Evolutionary conservation across 257 asterid species (phyloP).

Genomic region (Penstemon newberryi): DNA sequence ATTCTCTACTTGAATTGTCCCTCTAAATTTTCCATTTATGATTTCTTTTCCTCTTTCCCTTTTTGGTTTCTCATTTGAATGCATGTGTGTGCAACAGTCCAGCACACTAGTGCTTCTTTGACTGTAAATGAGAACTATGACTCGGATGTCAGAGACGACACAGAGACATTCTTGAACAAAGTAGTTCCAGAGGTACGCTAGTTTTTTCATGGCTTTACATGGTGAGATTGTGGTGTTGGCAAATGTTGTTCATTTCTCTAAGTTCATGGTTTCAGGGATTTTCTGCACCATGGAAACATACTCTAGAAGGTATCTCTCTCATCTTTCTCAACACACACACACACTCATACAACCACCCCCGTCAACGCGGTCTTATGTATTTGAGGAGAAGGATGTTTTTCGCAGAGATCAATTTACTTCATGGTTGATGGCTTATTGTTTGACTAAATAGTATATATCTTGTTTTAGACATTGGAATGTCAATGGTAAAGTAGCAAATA

Average conservation of each 20-base stretch:
- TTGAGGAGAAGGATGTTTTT: background rate
- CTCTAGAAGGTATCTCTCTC: conserved; percentile 66
- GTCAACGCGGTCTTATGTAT: too few species aligned
- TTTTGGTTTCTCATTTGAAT: conserved; percentile 17
- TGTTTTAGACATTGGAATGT: conserved; percentile 2
- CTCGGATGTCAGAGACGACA: conserved; percentile 88
- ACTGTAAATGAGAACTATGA: conserved; percentile 93
- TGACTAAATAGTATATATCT: background rate
- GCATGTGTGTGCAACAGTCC: conserved; percentile 62
- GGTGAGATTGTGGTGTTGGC: conserved; percentile 16
- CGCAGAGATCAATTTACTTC: background rate
- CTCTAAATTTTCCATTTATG: background rate
- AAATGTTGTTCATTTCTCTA: conserved; percentile 25
- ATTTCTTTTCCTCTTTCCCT: background rate
- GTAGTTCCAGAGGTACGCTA: conserved; percentile 87
- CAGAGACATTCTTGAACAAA: conserved; percentile 84
- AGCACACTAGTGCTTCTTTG: conserved; percentile 98
- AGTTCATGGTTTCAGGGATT: conserved; percentile 58
- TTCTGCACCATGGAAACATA: conserved; percentile 96
- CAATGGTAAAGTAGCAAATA: conserved; percentile 2
- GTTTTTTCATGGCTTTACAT: conserved; percentile 18
- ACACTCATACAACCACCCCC: too few species aligned
- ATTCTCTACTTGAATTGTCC: background rate
- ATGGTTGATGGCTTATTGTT: background rate
- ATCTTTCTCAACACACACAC: too few species aligned